Evolutionary conservation across 495 filamentous ascomycete genomes (phyloP), one percentile per base, ranked within the genome.

Genomic region (Parmelia sp.): DNA sequence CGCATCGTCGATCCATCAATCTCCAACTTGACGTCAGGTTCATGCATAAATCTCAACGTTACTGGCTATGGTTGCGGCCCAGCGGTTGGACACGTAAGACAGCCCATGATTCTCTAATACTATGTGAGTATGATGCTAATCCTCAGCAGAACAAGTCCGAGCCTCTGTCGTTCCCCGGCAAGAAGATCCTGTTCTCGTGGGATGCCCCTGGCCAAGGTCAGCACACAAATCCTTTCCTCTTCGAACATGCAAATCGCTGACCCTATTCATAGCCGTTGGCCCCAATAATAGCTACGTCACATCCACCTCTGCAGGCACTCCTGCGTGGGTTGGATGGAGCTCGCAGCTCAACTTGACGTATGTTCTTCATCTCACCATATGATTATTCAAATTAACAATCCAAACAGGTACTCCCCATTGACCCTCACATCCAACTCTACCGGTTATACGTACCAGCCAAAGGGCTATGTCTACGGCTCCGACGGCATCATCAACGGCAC

Each of bases 281-380:
- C 91, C 91, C 2, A 92, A 96, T 71, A 88, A 88, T 71, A 86
- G 80, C 68, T 96, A 96, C 70, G 69, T 90, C 25, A 96, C 92
- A 0, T 75, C 81, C 9, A 81, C 80, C 2, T 67, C 66, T 17
- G 89, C 87, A 7, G 82, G 82, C 1, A 65, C 70, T 4, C 87
- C 90, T 0, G 72, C 73, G 47, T 96, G 81, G 45, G 92, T 92
- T 3, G 82, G 82, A 0, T 96, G 90, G 90, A 83, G 88, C 12
- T 80, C 77, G n/a, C 91, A 95, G 82, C 76, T 95, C 39, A 96
- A 96, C 67, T 78, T 91, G 31, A 96, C 91, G 0, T 95, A 95
- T 73, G 23, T 29, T 19, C 3, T 19, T 17, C 23, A 4, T 4
- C 42, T 17, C 9, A 21, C 21, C 9, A 21, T 7, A 8, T 29